Evolutionary conservation across 371 early-diverging fungal species (phyloP), one percentile per base, ranked within the genome.

Genomic region (Apophysomyces sp.): DNA sequence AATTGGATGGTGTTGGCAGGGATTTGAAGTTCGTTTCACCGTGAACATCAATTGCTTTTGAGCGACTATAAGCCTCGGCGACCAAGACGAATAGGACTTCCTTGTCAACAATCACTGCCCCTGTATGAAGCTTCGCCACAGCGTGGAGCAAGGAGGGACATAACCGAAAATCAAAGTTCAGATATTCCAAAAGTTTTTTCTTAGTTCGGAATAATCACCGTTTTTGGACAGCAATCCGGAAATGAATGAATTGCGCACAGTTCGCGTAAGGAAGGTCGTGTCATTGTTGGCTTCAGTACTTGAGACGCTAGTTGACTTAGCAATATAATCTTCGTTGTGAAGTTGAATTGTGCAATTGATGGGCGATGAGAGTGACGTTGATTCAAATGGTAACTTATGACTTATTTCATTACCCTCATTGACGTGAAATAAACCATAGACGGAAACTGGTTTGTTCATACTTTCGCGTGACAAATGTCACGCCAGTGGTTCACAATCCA

Each of bases 21-120:
- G 49, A 5, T 13, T 49, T 58, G 15, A 12, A n/a, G 37, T 24
- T 32, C 4, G 24, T 59, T 40, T 59, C 60, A 2, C 52, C 29
- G 24, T 52, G 60, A 4, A 59, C 27, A 26, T 59, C 60, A n/a
- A 52, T 27, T 3, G 60, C n/a, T 52, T 59, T 59, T n/a, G 32
- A 5, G 3, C 52, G 52, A 6, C 60, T 18, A 34, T 59, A 59
- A 2, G 60, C 60, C 28, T 59, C 52, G 7, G 52, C 49, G 6
- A 21, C 27, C 16, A 59, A 7, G 15, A 34, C 16, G 8, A 59
- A 30, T 8, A 51, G 21, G 32, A 44, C n/a, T 16, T 51, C 49
- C 31, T 27, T 59, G 24, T 59, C 60, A 12, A 52, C 18, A 12
- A 59, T 31, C 11, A 51, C n/a, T 3, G 52, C 27, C 1, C 60